Conservation (phyloP, 2,329 filamentous ascomycete species). For the Phyllosticta citribraziliensis region DNA sequence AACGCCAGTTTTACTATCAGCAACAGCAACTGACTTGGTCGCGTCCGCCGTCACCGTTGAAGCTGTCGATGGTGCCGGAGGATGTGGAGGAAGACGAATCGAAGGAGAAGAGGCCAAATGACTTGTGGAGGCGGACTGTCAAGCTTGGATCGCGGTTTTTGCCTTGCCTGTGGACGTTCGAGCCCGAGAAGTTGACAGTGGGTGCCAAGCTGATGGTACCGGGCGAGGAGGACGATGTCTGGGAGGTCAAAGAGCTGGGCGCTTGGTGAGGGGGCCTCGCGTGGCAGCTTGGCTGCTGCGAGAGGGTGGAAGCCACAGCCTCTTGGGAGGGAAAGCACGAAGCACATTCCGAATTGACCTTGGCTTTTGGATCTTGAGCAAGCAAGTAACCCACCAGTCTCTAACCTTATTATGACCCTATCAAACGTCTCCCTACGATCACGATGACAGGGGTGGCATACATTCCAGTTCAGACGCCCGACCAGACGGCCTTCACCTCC, state of each 20-base stretch:
- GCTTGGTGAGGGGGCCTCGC: neutral
- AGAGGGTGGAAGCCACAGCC: neutral
- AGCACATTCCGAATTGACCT: neutral
- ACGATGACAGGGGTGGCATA: neutral
- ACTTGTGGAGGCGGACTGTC: conserved; percentile 28
- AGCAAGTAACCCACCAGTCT: neutral
- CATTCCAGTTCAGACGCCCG: neutral
- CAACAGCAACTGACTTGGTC: neutral
- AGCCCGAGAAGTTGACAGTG: conserved; percentile 19
- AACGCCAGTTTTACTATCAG: neutral
- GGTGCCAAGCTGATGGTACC: conserved; percentile 24
- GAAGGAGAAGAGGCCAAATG: neutral
- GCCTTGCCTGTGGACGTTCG: conserved; percentile 30
- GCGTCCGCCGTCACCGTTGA: neutral
- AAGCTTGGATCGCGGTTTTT: conserved; percentile 31
- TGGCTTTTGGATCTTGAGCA: neutral
- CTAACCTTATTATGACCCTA: neutral
- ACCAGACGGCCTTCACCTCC: neutral
- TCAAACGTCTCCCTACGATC: neutral
- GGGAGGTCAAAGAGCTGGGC: conserved; percentile 29
- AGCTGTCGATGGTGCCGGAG: conserved; percentile 10
- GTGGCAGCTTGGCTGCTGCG: neutral
- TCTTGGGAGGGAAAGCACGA: neutral
- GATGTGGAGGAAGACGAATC: neutral
- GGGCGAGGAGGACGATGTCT: conserved; percentile 19